Evolutionary conservation across 495 filamentous ascomycete genomes (phyloP).

Genomic region (Neurospora sp.): DNA sequence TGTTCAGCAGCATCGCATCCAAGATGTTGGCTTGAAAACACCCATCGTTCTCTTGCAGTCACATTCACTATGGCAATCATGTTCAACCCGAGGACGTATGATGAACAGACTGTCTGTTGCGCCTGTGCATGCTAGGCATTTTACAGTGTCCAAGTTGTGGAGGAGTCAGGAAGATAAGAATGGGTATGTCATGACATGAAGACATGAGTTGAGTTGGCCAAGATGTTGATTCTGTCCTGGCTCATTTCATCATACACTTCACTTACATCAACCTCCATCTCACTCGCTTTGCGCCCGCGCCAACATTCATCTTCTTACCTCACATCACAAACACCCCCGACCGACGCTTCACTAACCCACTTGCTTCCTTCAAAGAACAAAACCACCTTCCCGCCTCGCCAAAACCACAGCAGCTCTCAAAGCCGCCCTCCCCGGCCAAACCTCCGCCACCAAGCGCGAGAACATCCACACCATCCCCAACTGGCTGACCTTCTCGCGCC

Average conservation of each 20-base stretch:
- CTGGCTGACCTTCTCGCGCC: conserved; percentile 76
- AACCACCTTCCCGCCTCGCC: neutral
- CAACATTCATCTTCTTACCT: neutral
- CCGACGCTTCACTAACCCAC: neutral
- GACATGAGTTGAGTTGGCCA: neutral
- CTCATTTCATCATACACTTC: neutral
- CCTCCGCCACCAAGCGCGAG: conserved; percentile 47
- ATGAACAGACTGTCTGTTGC: neutral
- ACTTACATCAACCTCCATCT: neutral
- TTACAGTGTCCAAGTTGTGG: neutral
- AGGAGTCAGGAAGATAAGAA: conserved; percentile 1
- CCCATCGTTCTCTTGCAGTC: neutral
- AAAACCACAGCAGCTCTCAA: conserved; percentile 1
- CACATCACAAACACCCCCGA: neutral
- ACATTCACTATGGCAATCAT: neutral
- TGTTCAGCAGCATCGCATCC: neutral
- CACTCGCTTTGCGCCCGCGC: neutral
- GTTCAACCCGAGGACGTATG: neutral
- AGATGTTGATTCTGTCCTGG: neutral
- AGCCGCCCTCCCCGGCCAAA: conserved; percentile 27
- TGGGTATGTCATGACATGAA: neutral
- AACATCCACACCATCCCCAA: conserved; percentile 97
- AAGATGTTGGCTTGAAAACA: neutral
- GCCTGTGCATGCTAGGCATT: conserved; percentile 40
- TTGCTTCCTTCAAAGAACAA: neutral